A percentile compares a stretch with the other conserved stretches of the same genome.
Evolutionary conservation across 129 eudicot genomes (phyloP).

Genomic region (Ambrosia trifida): DNA sequence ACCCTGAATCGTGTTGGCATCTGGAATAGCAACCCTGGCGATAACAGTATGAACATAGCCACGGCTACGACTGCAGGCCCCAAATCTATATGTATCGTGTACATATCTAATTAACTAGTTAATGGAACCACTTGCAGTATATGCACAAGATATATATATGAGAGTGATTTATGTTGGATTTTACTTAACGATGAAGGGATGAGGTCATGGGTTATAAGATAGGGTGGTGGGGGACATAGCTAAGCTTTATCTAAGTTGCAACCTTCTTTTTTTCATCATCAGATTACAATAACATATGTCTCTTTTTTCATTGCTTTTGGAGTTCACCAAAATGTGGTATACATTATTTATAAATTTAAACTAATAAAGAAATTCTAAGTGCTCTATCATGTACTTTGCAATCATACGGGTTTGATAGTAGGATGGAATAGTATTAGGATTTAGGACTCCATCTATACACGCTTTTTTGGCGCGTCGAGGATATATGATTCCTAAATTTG

Average conservation of each 20-base stretch:
- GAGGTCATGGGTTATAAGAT: conserved; percentile 20
- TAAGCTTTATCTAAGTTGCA: conserved; percentile 21
- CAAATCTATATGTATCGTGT: conserved; percentile 61
- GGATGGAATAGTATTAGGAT: too few species aligned
- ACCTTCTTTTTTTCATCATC: conserved; percentile 28
- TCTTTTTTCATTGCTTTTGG: conserved; percentile 13
- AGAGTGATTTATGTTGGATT: conserved; percentile 2
- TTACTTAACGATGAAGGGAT: conserved; percentile 41
- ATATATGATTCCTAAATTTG: too few species aligned
- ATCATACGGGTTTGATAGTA: too few species aligned
- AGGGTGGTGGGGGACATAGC: conserved; percentile 31
- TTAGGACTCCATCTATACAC: too few species aligned
- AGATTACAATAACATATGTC: conserved; percentile 24
- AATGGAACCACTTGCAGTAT: background rate
- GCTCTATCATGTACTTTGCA: too few species aligned
- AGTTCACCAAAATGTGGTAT: too few species aligned
- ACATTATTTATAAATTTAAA: too few species aligned
- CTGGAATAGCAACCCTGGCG: conserved; percentile 87
- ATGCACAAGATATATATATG: background rate
- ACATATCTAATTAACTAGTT: background rate
- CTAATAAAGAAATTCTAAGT: too few species aligned
- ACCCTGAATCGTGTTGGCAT: conserved; percentile 77
- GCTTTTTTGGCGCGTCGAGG: too few species aligned
- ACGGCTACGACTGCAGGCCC: conserved; percentile 92
- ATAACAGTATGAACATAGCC: conserved; percentile 71